Conservation (phyloP, 1,284 basidiomycete genomes). For the Tetrapyrgos nigripes region DNA sequence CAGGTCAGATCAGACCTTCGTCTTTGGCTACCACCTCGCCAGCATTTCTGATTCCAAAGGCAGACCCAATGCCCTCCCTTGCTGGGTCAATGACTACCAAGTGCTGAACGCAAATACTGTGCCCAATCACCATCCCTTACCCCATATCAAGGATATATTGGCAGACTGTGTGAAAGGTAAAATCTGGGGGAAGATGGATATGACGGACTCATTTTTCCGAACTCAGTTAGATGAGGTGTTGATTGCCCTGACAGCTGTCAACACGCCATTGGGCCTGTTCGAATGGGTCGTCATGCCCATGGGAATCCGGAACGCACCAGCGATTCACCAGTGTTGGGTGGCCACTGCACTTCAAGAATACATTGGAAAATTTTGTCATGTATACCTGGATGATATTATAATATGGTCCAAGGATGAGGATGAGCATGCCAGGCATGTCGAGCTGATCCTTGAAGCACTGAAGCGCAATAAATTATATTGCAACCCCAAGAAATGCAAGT, state of each 20-base stretch:
- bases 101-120: constrained; percentile 39
- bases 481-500: constrained; percentile 30
- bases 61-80: constrained; percentile 35
- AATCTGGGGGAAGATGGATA: too few species aligned
- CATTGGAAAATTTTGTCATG: constrained; percentile 20
- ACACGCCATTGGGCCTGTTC: constrained; percentile 36
- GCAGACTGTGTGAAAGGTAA: too few species aligned
- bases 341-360: constrained; percentile 28
- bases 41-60: constrained; percentile 39
- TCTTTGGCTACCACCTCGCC: constrained; percentile 31
- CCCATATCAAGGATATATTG: too few species aligned
- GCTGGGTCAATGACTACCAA: constrained; percentile 43
- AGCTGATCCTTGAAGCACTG: constrained; percentile 28
- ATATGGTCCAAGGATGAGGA: too few species aligned
- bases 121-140: too few species aligned
- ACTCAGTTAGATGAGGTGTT: constrained; percentile 38
- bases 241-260: constrained; percentile 33
- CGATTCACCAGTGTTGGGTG: constrained; percentile 37
- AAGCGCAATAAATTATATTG: constrained; percentile 28
- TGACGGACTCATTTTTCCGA: too few species aligned
- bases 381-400: constrained; percentile 37
- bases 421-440: constrained; percentile 39
- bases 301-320: too few species aligned
- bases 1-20: constrained; percentile 32
- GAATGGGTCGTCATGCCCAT: too few species aligned